A percentile compares a stretch with the other conserved stretches of the same genome.
Conservation (phyloP, 2,329 filamentous ascomycete genomes). For the Epicoccum sorghinum region DNA sequence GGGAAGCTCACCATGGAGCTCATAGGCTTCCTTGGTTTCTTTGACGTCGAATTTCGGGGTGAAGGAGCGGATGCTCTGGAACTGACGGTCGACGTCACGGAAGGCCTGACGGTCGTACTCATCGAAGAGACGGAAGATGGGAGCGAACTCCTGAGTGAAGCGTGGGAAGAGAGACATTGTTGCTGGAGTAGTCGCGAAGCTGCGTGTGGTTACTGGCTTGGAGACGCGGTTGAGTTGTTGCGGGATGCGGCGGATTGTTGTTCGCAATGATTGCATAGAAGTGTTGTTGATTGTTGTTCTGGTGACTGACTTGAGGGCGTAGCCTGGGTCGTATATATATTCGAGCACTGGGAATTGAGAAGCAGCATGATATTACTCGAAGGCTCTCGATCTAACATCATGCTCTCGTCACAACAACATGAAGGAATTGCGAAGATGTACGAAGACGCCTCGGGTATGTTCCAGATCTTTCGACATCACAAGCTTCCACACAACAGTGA, state of each 20-base stretch:
- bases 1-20: constrained; percentile 81
- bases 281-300: constrained; percentile 31
- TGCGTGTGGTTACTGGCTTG: constrained; percentile 33
- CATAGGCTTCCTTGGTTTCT: constrained; percentile 71
- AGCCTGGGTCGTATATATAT: constrained; percentile 37
- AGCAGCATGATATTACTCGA: constrained; percentile 23
- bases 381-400: background rate
- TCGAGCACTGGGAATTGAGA: constrained; percentile 32
- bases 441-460: constrained; percentile 28
- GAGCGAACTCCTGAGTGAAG: constrained; percentile 50
- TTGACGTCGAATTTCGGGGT: constrained; percentile 79
- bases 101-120: constrained; percentile 51
- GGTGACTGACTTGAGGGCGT: constrained; percentile 24
- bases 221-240: constrained; percentile 37
- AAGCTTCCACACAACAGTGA: background rate
- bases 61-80: constrained; percentile 61
- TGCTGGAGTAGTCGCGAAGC: constrained; percentile 30
- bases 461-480: constrained; percentile 29
- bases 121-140: constrained; percentile 56
- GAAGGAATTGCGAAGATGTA: constrained; percentile 26
- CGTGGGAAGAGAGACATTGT: constrained; percentile 52
- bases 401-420: constrained; percentile 16
- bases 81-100: constrained; percentile 32
- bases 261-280: constrained; percentile 48
- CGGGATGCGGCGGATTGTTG: constrained; percentile 40